Percentiles rank a stretch among this genome's conserved stretches.
Conservation (phyloP, 148 eudicot genomes). For the Drosera capensis region DNA sequence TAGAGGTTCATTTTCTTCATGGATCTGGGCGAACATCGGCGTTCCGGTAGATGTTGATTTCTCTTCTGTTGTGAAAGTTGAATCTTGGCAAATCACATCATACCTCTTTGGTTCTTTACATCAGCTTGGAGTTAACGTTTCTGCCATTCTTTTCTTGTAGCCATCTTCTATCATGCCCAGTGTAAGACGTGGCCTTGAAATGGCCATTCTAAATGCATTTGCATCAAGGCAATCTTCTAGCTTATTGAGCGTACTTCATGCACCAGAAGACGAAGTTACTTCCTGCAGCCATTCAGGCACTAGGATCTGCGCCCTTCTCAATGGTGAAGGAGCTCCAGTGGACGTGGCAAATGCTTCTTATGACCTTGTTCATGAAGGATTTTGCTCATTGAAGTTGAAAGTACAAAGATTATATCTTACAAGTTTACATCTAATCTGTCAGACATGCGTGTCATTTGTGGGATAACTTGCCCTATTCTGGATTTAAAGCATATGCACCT, state of each 20-base stretch:
- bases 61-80: not conserved
- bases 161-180: slow-evolving; percentile 67
- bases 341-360: slow-evolving; percentile 60
- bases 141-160: slow-evolving; percentile 22
- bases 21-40: slow-evolving; percentile 73
- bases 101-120: not conserved
- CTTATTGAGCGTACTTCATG: slow-evolving; percentile 45
- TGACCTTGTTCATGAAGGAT: slow-evolving; percentile 67
- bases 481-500: no score
- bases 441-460: no score
- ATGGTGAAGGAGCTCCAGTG: slow-evolving; percentile 53
- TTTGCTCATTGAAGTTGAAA: slow-evolving; percentile 66
- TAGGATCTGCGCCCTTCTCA: slow-evolving; percentile 74
- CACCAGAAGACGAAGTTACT: slow-evolving; percentile 12
- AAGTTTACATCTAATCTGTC: no score
- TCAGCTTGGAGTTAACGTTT: not conserved
- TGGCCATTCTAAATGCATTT: slow-evolving; percentile 86
- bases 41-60: slow-evolving; percentile 32
- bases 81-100: not conserved
- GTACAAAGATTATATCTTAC: no score
- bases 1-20: slow-evolving; percentile 57
- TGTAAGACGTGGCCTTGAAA: slow-evolving; percentile 92
- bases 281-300: slow-evolving; percentile 27
- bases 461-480: no score
- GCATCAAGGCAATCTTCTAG: slow-evolving; percentile 46